Base-by-base conservation (phyloP, 345 rosid species). In the Anastatica hierochuntica region DNA sequence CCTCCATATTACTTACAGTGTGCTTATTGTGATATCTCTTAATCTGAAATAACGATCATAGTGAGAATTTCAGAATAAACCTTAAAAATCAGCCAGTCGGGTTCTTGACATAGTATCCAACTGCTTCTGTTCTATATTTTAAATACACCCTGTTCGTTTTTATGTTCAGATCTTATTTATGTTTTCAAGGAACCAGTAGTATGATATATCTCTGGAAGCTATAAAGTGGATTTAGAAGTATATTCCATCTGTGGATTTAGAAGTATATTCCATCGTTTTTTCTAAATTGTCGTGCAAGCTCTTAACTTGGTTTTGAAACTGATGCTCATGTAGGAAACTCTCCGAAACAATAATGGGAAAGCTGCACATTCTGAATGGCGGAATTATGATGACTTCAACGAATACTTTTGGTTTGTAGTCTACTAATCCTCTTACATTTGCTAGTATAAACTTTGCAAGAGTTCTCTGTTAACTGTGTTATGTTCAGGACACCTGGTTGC, bases 311-410 rank as follows among this genome's bases (percentile, higher is more conserved):
- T 45, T 38, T 39, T 46, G 23, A 45, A 51, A 46, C 64, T 59
- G 33, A 35, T 48, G 38, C 39, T 61, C 36, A 14, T 40, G 48
- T 73, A 92, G 97, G 98, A 92, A 77, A 81, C 81, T 55, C 64
- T 18, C 40, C 74, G 76, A 49, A 92, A 85, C 72, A 73, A 78
- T 62, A 74, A 75, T 69, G 98, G 98, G 61, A 92, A 79, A 74
- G 96, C 98, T 70, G 76, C 97, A 14, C 98, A 92, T 78, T 88
- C 98, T 44, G 73, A 81, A 17, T 92, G 98, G 98, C 78, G 98
- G 73, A 92, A 92, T 78, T 92, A 92, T 67, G 98, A 92, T 51
- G 98, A 92, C 69, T 92, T 92, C 75, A 92, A 92, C 56, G 98
- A 92, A 73, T 92, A 85, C 70, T 92, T 92, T 56, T 92, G 98